Evolutionary conservation across 2,329 filamentous ascomycete genomes (phyloP).

Genomic region (Thielaviopsis punctulata): DNA sequence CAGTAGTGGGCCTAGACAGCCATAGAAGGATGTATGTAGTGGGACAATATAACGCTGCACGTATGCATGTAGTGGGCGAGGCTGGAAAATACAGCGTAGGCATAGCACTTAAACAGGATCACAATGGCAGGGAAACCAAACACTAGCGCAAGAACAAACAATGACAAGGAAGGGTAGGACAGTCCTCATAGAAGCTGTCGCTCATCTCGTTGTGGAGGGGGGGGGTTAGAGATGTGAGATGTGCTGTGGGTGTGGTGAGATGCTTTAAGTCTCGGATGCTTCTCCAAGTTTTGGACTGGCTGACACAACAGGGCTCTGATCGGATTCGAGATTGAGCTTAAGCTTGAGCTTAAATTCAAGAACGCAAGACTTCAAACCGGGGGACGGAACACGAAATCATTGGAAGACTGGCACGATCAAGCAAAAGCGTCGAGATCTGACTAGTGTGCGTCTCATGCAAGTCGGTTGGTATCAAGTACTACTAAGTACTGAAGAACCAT

Average conservation of each 20-base stretch:
- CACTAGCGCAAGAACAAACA: background rate
- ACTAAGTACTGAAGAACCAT: background rate
- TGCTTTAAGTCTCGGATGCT: background rate
- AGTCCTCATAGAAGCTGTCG: no score
- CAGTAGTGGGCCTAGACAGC: no score
- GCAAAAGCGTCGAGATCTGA: no score
- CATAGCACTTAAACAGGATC: background rate
- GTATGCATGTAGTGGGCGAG: constrained; percentile 1
- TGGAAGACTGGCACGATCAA: no score
- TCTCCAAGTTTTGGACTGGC: background rate
- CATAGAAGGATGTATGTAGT: background rate
- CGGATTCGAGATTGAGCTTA: background rate
- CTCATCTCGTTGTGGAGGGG: no score
- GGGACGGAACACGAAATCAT: no score
- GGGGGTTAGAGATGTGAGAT: background rate
- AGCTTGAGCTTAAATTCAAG: background rate
- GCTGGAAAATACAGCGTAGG: background rate
- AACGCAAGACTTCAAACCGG: no score
- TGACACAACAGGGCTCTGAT: background rate
- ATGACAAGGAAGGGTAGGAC: background rate
- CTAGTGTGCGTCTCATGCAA: background rate
- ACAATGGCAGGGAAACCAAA: background rate
- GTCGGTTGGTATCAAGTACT: background rate
- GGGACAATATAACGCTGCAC: background rate
- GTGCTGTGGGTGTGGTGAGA: background rate